A percentile compares a stretch with the other conserved stretches of the same genome.
Conservation (phyloP, 192 early-diverging fungal genomes). For the Glomus cerebriforme region DNA sequence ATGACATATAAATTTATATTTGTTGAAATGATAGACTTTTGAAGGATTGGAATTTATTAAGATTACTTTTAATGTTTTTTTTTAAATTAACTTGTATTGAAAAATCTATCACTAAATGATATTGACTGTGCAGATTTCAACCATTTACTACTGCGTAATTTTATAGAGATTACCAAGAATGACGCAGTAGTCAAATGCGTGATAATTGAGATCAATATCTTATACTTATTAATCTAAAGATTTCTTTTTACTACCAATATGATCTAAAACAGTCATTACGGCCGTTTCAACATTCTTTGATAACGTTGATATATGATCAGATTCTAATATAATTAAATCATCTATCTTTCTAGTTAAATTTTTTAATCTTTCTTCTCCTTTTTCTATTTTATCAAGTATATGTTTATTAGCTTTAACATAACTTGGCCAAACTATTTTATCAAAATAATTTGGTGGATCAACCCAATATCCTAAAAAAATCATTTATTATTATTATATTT, state of each 20-base stretch:
- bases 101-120: no score
- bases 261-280: background rate
- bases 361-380: background rate
- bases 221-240: no score
- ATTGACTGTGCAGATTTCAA: no score
- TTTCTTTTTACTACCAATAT: background rate
- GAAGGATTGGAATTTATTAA: no score
- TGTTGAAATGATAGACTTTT: no score
- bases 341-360: background rate
- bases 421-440: slow-evolving; percentile 77
- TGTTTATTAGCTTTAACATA: slow-evolving; percentile 54
- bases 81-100: no score
- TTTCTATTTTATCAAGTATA: slow-evolving; percentile 11
- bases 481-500: background rate
- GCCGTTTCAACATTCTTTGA: background rate
- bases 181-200: no score
- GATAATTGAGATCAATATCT: no score
- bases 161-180: no score
- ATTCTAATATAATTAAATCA: background rate
- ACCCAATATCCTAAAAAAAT: slow-evolving; percentile 57
- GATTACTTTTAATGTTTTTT: no score
- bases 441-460: slow-evolving; percentile 79
- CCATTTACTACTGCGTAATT: no score
- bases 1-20: no score
- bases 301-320: background rate